Conservation (phyloP, 2,329 filamentous ascomycete species). For the Bipolaris cookei region DNA sequence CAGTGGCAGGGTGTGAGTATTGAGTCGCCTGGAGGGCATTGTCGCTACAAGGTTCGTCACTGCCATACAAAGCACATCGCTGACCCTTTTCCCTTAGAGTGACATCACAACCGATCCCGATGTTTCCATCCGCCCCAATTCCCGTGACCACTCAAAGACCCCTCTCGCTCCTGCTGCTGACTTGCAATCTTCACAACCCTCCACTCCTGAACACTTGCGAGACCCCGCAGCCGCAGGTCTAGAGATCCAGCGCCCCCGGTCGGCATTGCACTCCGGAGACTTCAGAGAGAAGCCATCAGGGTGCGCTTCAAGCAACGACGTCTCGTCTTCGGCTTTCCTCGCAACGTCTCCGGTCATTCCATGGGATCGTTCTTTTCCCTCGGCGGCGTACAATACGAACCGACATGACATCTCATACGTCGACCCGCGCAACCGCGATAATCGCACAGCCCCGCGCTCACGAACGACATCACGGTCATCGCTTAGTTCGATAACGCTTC, state of each 20-base stretch:
- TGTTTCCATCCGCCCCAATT: slow-evolving; percentile 26
- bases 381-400: slow-evolving; percentile 39
- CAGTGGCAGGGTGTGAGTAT: slow-evolving; percentile 60
- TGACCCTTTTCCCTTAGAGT: slow-evolving; percentile 20
- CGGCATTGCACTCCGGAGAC: slow-evolving; percentile 69
- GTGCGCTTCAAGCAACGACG: slow-evolving; percentile 19
- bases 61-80: slow-evolving; percentile 21
- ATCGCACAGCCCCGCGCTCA: slow-evolving; percentile 48
- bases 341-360: slow-evolving; percentile 63
- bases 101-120: slow-evolving; percentile 18
- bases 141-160: slow-evolving; percentile 38
- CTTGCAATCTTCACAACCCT: slow-evolving; percentile 42
- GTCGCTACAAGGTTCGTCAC: background rate
- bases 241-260: slow-evolving; percentile 81
- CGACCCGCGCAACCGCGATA: slow-evolving; percentile 25
- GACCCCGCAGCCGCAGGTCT: slow-evolving; percentile 45
- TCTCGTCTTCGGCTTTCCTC: slow-evolving; percentile 26
- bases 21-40: background rate
- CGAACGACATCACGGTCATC: slow-evolving; percentile 64
- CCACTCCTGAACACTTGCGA: slow-evolving; percentile 34
- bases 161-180: slow-evolving; percentile 47
- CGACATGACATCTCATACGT: slow-evolving; percentile 24
- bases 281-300: slow-evolving; percentile 59
- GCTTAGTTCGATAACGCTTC: slow-evolving; percentile 79
- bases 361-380: slow-evolving; percentile 60